A percentile compares a stretch with the other conserved stretches of the same genome.
phyloP scores from a whole-genome alignment of 345 rosid species.

The Aquilaria malaccensis region DNA sequence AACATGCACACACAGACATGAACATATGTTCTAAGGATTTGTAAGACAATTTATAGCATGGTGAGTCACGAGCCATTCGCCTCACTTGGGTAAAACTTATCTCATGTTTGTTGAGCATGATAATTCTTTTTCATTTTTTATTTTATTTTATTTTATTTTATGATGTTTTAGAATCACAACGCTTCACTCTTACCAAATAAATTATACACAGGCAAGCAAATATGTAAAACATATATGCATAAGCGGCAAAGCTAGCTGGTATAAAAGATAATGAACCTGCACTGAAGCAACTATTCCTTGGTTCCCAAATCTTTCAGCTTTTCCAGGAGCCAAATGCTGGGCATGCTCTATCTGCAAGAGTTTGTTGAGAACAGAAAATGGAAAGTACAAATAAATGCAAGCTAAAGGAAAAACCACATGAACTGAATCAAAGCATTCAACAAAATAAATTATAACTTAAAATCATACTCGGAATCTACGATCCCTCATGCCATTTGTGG shows the following conservation, averaged over 20 bases:
- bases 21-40: no score
- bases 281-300: slow-evolving; percentile 69
- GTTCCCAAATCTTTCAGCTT: slow-evolving; percentile 58
- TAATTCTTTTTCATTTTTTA: no score
- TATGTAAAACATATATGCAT: no score
- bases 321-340: slow-evolving; percentile 70
- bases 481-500: slow-evolving; percentile 63
- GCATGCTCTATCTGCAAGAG: slow-evolving; percentile 77
- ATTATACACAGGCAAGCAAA: no score
- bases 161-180: no score
- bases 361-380: slow-evolving; percentile 13
- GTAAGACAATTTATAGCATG: no score
- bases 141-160: no score
- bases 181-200: no score
- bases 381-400: neutral
- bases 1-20: no score
- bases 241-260: neutral
- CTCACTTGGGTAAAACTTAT: no score
- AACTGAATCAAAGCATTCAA: neutral
- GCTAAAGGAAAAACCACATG: neutral
- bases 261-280: slow-evolving; percentile 44
- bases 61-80: no score
- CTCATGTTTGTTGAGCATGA: no score
- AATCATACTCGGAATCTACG: slow-evolving; percentile 74
- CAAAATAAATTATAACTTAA: slow-evolving; percentile 12